phyloP scores from a whole-genome alignment of 2,329 filamentous ascomycete genomes.

The Talaromyces marneffei region DNA sequence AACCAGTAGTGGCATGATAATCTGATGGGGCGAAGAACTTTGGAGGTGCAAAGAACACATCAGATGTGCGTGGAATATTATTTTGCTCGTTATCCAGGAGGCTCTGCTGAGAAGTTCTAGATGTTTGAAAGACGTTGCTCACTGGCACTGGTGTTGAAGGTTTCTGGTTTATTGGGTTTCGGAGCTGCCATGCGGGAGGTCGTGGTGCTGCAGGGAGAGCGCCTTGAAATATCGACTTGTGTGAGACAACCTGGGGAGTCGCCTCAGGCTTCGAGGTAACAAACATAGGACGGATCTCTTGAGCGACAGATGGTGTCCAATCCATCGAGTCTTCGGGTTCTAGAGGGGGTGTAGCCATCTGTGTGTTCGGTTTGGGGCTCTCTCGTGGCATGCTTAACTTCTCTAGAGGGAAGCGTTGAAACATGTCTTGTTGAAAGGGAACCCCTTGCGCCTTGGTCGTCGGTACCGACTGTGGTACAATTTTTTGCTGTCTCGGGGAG shows the following conservation, averaged over 20 bases:
- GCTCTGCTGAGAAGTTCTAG: conserved; percentile 21
- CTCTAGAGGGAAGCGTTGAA: conserved; percentile 36
- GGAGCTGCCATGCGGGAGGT: conserved; percentile 37
- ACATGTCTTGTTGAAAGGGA: background rate
- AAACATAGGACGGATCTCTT: conserved; percentile 29
- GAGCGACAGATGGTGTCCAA: conserved; percentile 44
- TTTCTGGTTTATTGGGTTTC: conserved; percentile 28
- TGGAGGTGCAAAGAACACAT: conserved; percentile 38
- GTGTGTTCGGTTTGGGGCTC: conserved; percentile 18
- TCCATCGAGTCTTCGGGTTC: conserved; percentile 43
- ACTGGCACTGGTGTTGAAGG: conserved; percentile 32
- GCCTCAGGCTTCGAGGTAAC: background rate
- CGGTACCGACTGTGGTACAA: background rate
- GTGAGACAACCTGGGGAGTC: conserved; percentile 15
- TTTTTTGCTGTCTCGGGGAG: conserved; percentile 6
- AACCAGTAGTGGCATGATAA: conserved; percentile 38
- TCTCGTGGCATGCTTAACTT: conserved; percentile 31
- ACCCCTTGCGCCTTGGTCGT: background rate
- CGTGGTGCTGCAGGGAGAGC: conserved; percentile 36
- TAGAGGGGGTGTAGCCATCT: conserved; percentile 31
- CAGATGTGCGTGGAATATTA: conserved; percentile 14
- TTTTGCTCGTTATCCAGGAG: background rate
- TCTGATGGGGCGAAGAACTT: conserved; percentile 42
- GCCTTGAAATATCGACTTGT: conserved; percentile 41
- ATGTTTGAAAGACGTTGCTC: conserved; percentile 34